phyloP scores from a whole-genome alignment of 306 rosid genomes.

The Malus orientalis region DNA sequence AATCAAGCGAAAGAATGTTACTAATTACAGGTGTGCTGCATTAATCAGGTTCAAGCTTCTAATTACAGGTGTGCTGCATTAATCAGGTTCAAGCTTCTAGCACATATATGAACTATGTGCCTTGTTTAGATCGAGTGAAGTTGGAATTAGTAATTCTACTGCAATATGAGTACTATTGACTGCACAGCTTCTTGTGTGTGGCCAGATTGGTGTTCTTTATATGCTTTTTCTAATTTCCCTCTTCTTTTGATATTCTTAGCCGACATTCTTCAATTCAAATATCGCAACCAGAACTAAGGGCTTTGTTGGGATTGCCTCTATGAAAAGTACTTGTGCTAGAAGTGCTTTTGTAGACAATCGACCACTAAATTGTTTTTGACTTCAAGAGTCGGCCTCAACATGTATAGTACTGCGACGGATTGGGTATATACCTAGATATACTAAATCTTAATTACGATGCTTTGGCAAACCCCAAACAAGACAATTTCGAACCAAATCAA shows the following conservation, averaged over 20 bases:
- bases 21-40: constrained; percentile 20
- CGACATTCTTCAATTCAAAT: not conserved
- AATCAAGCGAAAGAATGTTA: constrained; percentile 30
- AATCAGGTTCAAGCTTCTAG: constrained; percentile 31
- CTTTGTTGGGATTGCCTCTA: not conserved
- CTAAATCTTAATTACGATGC: no score
- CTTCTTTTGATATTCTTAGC: not conserved
- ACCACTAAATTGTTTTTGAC: not conserved
- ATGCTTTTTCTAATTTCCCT: not conserved
- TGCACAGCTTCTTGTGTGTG: not conserved
- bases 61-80: constrained; percentile 22
- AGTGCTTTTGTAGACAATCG: not conserved
- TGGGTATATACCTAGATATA: not conserved
- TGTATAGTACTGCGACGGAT: not conserved
- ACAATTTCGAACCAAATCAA: no score
- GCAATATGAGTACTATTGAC: not conserved
- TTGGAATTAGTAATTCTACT: not conserved
- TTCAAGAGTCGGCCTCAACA: not conserved
- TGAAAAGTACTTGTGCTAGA: no score
- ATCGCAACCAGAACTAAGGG: not conserved
- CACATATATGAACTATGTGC: constrained; percentile 8
- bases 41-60: not conserved
- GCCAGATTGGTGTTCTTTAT: not conserved
- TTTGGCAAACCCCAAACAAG: no score
- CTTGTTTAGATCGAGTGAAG: constrained; percentile 24